Evolutionary conservation across 2,329 filamentous ascomycete genomes (phyloP).

Genomic region (Colletotrichum coccodes): DNA sequence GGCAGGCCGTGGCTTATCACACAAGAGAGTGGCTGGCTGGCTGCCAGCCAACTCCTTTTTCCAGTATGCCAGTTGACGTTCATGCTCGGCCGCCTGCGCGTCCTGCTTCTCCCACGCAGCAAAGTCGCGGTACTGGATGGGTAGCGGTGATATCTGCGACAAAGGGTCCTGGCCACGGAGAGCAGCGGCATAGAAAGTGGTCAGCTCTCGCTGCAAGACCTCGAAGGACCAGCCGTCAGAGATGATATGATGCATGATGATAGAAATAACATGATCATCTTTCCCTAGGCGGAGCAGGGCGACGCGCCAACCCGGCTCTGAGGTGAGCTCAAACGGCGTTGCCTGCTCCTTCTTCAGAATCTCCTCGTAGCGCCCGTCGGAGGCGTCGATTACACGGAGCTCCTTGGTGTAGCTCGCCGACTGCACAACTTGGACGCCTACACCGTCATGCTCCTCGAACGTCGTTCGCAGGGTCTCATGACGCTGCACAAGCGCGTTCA

Average conservation of each 20-base stretch:
- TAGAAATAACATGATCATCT: neutral
- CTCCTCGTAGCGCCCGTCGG: neutral
- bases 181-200: neutral
- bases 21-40: neutral
- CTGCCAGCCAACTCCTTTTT: conserved; percentile 42
- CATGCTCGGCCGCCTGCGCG: neutral
- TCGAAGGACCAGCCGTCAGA: conserved; percentile 14
- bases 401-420: neutral
- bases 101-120: neutral
- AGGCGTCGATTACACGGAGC: neutral
- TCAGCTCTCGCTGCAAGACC: neutral
- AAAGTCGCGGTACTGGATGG: conserved; percentile 1
- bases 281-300: conserved; percentile 11
- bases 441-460: conserved; percentile 18
- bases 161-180: neutral
- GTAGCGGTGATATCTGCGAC: neutral
- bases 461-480: conserved; percentile 37
- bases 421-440: conserved; percentile 10
- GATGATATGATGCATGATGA: conserved; percentile 10
- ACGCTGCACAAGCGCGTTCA: conserved; percentile 32
- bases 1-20: conserved; percentile 28
- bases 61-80: conserved; percentile 1
- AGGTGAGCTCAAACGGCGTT: neutral
- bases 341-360: neutral
- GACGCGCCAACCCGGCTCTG: conserved; percentile 3